Evolutionary conservation across 306 rosid genomes (phyloP), one percentile per base, ranked within the genome.

Genomic region (Mimosa bimucronata): DNA sequence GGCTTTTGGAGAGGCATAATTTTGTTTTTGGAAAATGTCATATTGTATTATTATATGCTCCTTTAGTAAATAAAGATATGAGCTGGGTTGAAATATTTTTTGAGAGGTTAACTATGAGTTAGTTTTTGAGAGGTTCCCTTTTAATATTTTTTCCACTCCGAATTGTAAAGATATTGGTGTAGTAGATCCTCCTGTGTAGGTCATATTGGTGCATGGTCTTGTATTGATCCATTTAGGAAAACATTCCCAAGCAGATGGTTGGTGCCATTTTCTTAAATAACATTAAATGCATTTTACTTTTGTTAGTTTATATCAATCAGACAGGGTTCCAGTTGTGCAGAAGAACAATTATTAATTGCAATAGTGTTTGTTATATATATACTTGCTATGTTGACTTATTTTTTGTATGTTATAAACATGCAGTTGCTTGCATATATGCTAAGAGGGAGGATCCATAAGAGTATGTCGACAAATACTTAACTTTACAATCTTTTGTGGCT

Each of bases 261-360:
- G 26, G 28, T 71, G 21, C 60, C 26, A 0, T 45, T 13, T 69
- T 18, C 5, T 1, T 3, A 16, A 48, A 48, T 18, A n/a, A 48
- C 18, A 12, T 41, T 21, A 40, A 23, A 11, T 71, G 28, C 34
- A 19, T 70, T 57, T 21, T 74, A 14, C 29, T 25, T 44, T 29
- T 76, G 41, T 68, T 31, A 71, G 61, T 57, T 62, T 29, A 1
- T 68, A 15, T 41, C 53, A 23, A 70, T 55, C 70, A 6, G 11
- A 64, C 41, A 57, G 40, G 34, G 37, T 45, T 64, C 16, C 29
- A 34, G 66, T 64, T 71, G 60, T 52, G 37, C 48, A 41, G 41
- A 60, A 48, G 78, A 69, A 44, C 66, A 30, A 34, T 77, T 61
- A 31, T 77, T 80, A 75, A 80, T 67, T 82, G 84, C 31, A 67